These are phyloP conservation scores for Histomonas meleagridis DNA, from an alignment of 208 protist genomes.

Conservation along the genomic window DNA sequence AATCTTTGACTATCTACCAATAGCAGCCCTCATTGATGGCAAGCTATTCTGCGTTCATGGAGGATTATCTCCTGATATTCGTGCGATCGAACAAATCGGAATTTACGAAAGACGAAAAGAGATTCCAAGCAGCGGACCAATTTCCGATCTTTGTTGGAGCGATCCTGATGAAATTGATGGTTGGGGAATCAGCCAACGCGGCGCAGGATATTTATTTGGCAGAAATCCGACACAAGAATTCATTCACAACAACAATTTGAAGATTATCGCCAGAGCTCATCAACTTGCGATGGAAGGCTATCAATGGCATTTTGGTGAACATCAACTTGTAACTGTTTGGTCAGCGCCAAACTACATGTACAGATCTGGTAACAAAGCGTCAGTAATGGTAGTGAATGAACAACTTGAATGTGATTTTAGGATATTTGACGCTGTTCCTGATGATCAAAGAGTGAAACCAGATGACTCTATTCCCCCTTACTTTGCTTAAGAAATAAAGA, in stretches of 20 bases:
- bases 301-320: slow-evolving; percentile 45
- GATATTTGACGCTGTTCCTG: slow-evolving; percentile 13
- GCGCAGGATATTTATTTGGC: slow-evolving; percentile 97
- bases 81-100: slow-evolving; percentile 39
- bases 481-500: too few relatives aligned
- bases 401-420: slow-evolving; percentile 49
- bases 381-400: slow-evolving; percentile 52
- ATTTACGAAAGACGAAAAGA: background rate
- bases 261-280: slow-evolving; percentile 51
- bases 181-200: slow-evolving; percentile 86
- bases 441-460: background rate
- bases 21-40: slow-evolving; percentile 67
- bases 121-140: background rate
- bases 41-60: slow-evolving; percentile 77
- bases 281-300: slow-evolving; percentile 52
- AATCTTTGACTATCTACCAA: slow-evolving; percentile 73
- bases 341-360: slow-evolving; percentile 52
- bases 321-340: slow-evolving; percentile 51
- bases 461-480: background rate
- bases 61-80: slow-evolving; percentile 62
- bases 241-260: slow-evolving; percentile 58
- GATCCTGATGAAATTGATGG: slow-evolving; percentile 57
- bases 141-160: background rate
- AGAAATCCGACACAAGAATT: slow-evolving; percentile 78
- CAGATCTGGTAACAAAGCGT: slow-evolving; percentile 48